Evolutionary conservation across 192 early-diverging fungal genomes (phyloP).

Genomic region (Backusella parvicylindrica): DNA sequence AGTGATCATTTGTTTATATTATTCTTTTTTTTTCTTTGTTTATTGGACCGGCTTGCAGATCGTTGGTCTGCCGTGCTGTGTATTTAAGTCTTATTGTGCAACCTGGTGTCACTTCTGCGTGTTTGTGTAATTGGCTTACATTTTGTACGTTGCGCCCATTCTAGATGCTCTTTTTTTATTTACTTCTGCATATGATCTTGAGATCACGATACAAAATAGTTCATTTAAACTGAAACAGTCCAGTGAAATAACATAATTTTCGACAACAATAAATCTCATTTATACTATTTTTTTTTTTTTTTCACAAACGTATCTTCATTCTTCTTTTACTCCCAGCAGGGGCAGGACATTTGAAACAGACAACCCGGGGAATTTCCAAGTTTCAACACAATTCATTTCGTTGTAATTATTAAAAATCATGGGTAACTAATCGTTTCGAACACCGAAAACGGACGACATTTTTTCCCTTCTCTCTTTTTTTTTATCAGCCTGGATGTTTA

Average conservation of each 20-base stretch:
- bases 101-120: neutral
- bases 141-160: neutral
- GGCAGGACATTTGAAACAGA: neutral
- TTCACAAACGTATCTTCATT: neutral
- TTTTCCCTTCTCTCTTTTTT: neutral
- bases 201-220: neutral
- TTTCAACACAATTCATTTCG: slow-evolving; percentile 1
- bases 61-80: neutral
- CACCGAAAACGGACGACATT: neutral
- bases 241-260: neutral
- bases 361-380: slow-evolving; percentile 1
- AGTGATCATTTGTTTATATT: neutral
- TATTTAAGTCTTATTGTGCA: neutral
- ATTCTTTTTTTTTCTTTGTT: neutral
- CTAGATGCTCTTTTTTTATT: neutral
- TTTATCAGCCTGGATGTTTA: neutral
- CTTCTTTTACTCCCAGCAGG: neutral
- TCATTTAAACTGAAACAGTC: neutral
- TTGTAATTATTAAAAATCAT: slow-evolving; percentile 7
- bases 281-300: neutral
- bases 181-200: neutral
- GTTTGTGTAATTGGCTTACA: neutral
- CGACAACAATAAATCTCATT: neutral
- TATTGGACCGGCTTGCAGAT: neutral
- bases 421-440: neutral